These are phyloP conservation scores for Meyerozyma carpophila DNA, from an alignment of 1,139 yeast genomes.

Conservation along the genomic window DNA sequence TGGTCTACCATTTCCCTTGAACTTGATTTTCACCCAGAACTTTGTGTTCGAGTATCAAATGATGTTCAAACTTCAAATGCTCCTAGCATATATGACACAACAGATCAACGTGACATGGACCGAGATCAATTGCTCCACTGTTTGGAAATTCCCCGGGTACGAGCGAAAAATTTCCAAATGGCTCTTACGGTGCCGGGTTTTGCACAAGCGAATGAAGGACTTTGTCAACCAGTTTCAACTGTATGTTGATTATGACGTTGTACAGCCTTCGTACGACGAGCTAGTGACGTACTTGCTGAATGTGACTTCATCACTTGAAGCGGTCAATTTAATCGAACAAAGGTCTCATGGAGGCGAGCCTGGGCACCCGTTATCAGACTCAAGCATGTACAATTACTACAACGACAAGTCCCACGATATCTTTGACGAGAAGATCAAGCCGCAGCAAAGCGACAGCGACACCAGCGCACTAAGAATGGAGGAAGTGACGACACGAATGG, in stretches of 20 bases:
- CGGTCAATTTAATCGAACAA: conserved; percentile 4
- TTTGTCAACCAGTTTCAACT: conserved; percentile 53
- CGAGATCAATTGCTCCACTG: conserved; percentile 59
- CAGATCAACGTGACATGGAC: conserved; percentile 66
- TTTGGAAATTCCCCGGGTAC: conserved; percentile 55
- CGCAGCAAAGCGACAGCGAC: conserved; percentile 4
- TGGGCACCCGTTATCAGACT: neutral
- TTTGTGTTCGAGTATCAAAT: conserved; percentile 76
- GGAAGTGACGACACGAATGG: conserved; percentile 44
- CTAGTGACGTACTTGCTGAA: conserved; percentile 25
- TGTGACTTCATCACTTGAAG: conserved; percentile 12
- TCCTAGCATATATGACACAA: conserved; percentile 57
- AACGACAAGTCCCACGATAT: conserved; percentile 2
- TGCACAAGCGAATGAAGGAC: conserved; percentile 59
- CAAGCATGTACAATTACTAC: conserved; percentile 4
- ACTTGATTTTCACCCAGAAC: conserved; percentile 65
- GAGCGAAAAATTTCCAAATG: conserved; percentile 44
- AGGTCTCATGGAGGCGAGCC: neutral
- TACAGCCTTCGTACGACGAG: conserved; percentile 49
- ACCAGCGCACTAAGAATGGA: conserved; percentile 37
- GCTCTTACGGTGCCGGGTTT: conserved; percentile 51
- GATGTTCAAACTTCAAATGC: conserved; percentile 65
- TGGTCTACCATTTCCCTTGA: conserved; percentile 79
- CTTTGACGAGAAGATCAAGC: conserved; percentile 3
- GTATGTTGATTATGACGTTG: conserved; percentile 56